phyloP scores from a whole-genome alignment of 306 rosid genomes.

The Astragalus membranaceus region DNA sequence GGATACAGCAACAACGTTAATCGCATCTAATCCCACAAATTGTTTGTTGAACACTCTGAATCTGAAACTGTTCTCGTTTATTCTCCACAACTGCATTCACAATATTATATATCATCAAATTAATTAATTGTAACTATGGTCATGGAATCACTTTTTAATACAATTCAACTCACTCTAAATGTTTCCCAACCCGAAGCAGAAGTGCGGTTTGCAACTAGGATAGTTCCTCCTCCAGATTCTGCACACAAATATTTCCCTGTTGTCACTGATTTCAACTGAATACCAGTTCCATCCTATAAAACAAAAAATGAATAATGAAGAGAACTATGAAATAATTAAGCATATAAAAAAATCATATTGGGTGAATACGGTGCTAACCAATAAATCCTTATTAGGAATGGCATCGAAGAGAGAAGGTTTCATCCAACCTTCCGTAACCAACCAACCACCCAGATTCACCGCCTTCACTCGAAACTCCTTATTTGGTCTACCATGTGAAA shows the following conservation, averaged over 20 bases:
- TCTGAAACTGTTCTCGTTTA: conserved; percentile 40
- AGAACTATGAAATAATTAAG: not conserved
- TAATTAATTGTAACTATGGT: too few relatives aligned
- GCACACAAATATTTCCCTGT: conserved; percentile 49
- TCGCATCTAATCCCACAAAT: conserved; percentile 56
- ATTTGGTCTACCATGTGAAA: conserved; percentile 15
- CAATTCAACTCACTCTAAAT: conserved; percentile 32
- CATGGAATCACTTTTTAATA: not conserved
- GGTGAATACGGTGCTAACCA: conserved; percentile 8
- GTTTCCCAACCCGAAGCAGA: conserved; percentile 71
- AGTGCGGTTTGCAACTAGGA: conserved; percentile 61
- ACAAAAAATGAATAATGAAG: not conserved
- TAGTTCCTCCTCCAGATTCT: conserved; percentile 66
- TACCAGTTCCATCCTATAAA: conserved; percentile 58
- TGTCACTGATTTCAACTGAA: conserved; percentile 61
- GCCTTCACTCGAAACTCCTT: conserved; percentile 32
- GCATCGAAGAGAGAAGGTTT: conserved; percentile 77
- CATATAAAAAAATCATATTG: not conserved
- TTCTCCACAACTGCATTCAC: conserved; percentile 59
- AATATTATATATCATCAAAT: not conserved
- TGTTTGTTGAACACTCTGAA: conserved; percentile 55
- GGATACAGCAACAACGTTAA: conserved; percentile 40
- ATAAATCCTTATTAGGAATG: conserved; percentile 67
- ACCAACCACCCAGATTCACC: conserved; percentile 79
- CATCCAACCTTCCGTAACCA: conserved; percentile 85